Evolutionary conservation across 2,329 filamentous ascomycete genomes (phyloP).

Genomic region (Fusarium camptoceras): DNA sequence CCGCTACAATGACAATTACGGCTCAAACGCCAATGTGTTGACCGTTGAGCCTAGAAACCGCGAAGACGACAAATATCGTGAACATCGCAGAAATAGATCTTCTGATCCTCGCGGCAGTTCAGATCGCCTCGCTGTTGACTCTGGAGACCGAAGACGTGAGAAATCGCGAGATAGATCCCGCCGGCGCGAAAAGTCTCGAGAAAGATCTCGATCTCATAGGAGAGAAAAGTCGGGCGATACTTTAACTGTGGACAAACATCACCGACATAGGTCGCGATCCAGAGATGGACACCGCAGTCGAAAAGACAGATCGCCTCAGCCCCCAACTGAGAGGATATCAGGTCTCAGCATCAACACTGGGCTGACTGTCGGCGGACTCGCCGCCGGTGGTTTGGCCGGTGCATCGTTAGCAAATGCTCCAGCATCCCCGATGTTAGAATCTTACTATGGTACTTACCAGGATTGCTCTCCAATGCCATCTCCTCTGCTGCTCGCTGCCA

Average conservation of each 20-base stretch:
- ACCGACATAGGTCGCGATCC: conserved; percentile 31
- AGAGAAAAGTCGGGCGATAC: conserved; percentile 41
- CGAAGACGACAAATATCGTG: conserved; percentile 52
- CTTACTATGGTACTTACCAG: conserved; percentile 94
- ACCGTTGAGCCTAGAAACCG: conserved; percentile 56
- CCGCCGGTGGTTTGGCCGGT: conserved; percentile 46
- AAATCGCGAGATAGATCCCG: conserved; percentile 42
- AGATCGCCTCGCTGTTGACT: conserved; percentile 41
- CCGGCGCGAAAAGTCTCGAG: conserved; percentile 44
- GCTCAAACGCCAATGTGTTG: conserved; percentile 55
- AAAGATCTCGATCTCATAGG: conserved; percentile 38
- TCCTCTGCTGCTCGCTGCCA: conserved; percentile 70
- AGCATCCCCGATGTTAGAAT: conserved; percentile 86
- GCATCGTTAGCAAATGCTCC: conserved; percentile 70
- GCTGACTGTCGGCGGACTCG: conserved; percentile 46
- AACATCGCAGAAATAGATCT: conserved; percentile 50
- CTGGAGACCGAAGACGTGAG: conserved; percentile 40
- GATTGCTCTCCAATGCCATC: conserved; percentile 95
- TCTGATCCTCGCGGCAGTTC: conserved; percentile 34
- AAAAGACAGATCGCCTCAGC: conserved; percentile 60
- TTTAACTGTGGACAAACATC: conserved; percentile 31
- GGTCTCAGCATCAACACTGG: conserved; percentile 62
- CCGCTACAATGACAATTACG: conserved; percentile 52
- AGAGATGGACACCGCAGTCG: conserved; percentile 34
- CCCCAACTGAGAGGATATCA: conserved; percentile 64